phyloP scores from a whole-genome alignment of 768 basidiomycete species.

The Agrocybe chaxingu region DNA sequence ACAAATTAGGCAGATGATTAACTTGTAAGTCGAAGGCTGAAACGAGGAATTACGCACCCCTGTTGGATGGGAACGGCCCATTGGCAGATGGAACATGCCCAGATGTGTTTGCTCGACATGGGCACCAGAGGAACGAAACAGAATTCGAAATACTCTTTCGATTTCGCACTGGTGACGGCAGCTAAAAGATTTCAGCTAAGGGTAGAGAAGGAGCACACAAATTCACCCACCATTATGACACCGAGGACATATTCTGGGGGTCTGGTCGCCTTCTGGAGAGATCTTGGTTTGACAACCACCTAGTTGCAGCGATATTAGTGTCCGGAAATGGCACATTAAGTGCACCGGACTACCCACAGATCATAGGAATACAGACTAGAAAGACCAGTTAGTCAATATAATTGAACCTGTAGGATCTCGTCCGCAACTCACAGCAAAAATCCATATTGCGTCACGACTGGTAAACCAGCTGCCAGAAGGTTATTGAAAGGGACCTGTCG shows the following conservation, averaged over 20 bases:
- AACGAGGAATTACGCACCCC: conserved; percentile 33
- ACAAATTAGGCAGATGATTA: background rate
- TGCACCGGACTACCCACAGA: conserved; percentile 8
- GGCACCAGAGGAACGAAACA: conserved; percentile 69
- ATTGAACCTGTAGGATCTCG: too few relatives aligned
- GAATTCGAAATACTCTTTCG: conserved; percentile 62
- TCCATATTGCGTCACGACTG: too few relatives aligned
- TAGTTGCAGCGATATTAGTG: conserved; percentile 18
- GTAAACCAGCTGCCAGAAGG: too few relatives aligned
- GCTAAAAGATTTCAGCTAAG: conserved; percentile 23
- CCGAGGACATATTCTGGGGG: conserved; percentile 57
- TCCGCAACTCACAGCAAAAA: too few relatives aligned
- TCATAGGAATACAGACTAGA: conserved; percentile 21
- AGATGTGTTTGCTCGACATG: conserved; percentile 52
- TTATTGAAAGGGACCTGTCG: too few relatives aligned
- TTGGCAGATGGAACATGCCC: conserved; percentile 67
- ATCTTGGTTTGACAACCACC: conserved; percentile 60
- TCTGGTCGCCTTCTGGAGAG: conserved; percentile 49
- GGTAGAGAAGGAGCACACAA: background rate
- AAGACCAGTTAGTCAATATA: background rate
- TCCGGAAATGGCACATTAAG: background rate
- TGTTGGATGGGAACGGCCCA: conserved; percentile 49
- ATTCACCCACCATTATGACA: conserved; percentile 55
- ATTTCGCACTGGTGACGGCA: conserved; percentile 54
- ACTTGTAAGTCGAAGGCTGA: background rate